Evolutionary conservation across 2,329 filamentous ascomycete species (phyloP).

Genomic region (Ophiocordyceps camponoti-saundersi): DNA sequence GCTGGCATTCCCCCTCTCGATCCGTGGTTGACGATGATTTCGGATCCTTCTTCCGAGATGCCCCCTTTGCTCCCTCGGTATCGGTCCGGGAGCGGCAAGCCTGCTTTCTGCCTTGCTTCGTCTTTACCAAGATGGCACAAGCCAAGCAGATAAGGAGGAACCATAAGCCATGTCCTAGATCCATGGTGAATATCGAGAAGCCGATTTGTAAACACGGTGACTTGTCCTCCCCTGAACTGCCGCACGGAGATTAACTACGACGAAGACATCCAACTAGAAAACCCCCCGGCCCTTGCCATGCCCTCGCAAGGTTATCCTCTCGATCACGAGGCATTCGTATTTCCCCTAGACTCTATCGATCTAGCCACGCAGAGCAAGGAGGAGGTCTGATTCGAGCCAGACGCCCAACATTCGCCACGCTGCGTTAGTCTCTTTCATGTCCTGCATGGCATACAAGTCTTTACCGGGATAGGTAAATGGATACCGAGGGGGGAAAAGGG

Average conservation of each 20-base stretch:
- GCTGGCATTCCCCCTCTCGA: background rate
- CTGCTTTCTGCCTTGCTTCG: background rate
- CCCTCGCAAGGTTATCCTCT: background rate
- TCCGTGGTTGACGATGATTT: background rate
- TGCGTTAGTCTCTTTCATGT: background rate
- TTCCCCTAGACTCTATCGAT: no score
- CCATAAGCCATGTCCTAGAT: background rate
- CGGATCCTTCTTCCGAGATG: background rate
- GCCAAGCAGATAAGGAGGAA: background rate
- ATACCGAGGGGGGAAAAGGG: no score
- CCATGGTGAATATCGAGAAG: background rate
- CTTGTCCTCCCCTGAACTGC: background rate
- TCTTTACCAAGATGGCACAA: background rate
- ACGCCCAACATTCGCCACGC: background rate
- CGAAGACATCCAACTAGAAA: no score
- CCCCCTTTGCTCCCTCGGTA: background rate
- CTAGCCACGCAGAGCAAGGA: no score
- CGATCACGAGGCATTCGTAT: background rate
- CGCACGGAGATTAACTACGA: background rate
- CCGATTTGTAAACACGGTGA: background rate
- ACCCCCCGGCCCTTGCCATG: no score
- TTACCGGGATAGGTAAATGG: background rate
- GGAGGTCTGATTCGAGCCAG: background rate
- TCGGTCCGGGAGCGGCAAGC: background rate
- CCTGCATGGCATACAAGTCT: background rate